A percentile compares a stretch with the other conserved stretches of the same genome.
Conservation (phyloP, 225 moss, liverwort and hornwort species). For the Polytrichum formosum region DNA sequence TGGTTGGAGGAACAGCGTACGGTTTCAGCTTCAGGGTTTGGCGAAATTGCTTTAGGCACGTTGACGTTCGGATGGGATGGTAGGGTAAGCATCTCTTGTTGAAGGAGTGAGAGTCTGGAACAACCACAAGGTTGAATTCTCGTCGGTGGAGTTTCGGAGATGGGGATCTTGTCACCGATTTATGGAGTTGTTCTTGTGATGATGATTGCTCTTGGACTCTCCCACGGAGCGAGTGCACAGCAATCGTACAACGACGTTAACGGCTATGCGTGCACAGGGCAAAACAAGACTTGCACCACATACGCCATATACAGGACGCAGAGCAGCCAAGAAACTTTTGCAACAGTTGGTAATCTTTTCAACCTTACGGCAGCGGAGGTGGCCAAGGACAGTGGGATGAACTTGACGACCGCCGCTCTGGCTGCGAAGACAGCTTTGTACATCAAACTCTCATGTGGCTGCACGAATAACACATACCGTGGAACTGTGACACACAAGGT, state of each 20-base stretch:
- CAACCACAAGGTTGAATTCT: no score
- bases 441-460: constrained; percentile 44
- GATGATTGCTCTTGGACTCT: not conserved
- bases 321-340: constrained; percentile 3
- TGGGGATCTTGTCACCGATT: not conserved
- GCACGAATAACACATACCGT: constrained; percentile 29
- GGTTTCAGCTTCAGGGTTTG: not conserved
- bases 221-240: constrained; percentile 22
- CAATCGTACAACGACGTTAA: constrained; percentile 20
- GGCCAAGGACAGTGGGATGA: constrained; percentile 19
- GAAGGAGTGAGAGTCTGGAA: not conserved
- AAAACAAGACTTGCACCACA: constrained; percentile 17
- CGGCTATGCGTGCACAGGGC: constrained; percentile 33
- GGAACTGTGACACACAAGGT: constrained; percentile 31
- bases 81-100: not conserved
- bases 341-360: constrained; percentile 16
- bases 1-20: not conserved
- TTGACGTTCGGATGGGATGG: not conserved
- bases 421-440: constrained; percentile 19
- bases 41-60: no score
- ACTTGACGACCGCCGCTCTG: constrained; percentile 13
- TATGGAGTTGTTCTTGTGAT: not conserved
- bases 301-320: constrained; percentile 22
- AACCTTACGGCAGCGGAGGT: constrained; percentile 14
- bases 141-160: no score